A percentile compares a stretch with the other conserved stretches of the same genome.
Conservation (phyloP, 228 moss, liverwort and hornwort genomes). For the Sphagnum magellanicum region DNA sequence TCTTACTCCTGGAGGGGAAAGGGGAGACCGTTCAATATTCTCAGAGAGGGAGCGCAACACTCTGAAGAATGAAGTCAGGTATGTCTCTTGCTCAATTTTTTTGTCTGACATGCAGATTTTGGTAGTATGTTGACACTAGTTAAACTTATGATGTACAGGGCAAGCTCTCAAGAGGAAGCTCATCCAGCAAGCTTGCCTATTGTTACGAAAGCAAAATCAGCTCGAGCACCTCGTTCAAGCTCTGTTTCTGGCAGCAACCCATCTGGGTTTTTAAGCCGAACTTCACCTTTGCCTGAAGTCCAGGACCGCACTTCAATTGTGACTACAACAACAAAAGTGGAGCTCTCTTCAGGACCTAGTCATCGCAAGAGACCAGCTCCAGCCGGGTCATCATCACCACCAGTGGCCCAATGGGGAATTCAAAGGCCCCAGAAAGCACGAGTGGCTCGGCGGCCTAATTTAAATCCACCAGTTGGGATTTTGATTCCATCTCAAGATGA, state of each 20-base stretch:
- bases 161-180: conserved; percentile 58
- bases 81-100: conserved; percentile 15
- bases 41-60: conserved; percentile 61
- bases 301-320: conserved; percentile 61
- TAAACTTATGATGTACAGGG: conserved; percentile 31
- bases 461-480: conserved; percentile 56
- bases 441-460: conserved; percentile 59
- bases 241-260: conserved; percentile 45
- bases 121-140: background rate
- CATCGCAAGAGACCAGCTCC: conserved; percentile 93
- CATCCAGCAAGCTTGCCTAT: conserved; percentile 44
- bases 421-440: conserved; percentile 84
- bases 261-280: conserved; percentile 58
- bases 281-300: conserved; percentile 65
- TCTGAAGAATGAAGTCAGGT: conserved; percentile 67
- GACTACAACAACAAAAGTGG: conserved; percentile 32
- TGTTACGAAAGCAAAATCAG: conserved; percentile 79
- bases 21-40: conserved; percentile 47
- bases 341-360: conserved; percentile 38
- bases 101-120: background rate
- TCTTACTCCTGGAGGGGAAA: conserved; percentile 28
- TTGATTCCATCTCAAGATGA: conserved; percentile 56
- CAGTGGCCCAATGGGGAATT: conserved; percentile 77
- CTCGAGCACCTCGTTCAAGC: conserved; percentile 86
- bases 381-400: conserved; percentile 83